These are phyloP conservation scores for Dissophora globulifera DNA, from an alignment of 192 early-diverging fungal species.

Conservation along the genomic window DNA sequence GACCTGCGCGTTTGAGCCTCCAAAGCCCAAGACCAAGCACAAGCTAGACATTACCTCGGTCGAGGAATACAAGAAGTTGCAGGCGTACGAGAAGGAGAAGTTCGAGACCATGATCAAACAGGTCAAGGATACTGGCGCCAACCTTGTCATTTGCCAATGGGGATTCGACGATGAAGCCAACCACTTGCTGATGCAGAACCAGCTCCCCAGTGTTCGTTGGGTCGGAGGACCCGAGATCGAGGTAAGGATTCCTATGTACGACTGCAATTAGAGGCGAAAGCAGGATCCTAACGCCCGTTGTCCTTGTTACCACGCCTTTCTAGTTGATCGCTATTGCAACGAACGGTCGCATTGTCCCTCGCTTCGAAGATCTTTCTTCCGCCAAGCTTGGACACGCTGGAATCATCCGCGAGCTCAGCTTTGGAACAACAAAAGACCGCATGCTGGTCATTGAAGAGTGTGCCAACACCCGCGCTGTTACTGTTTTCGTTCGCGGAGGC, in stretches of 20 bases:
- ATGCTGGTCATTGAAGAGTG: conserved; percentile 99
- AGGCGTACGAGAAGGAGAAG: conserved; percentile 94
- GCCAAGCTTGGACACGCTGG: conserved; percentile 96
- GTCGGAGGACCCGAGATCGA: conserved; percentile 99
- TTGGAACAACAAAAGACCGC: conserved; percentile 98
- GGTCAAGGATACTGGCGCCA: conserved; percentile 98
- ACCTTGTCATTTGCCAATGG: conserved; percentile 99
- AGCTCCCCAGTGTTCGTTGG: conserved; percentile 98
- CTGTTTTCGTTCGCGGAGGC: conserved; percentile 96
- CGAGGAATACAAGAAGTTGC: conserved; percentile 98
- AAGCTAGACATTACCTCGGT: conserved; percentile 98
- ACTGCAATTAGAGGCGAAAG: too few species aligned
- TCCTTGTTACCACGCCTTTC: neutral
- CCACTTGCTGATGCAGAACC: conserved; percentile 96
- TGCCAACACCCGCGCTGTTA: conserved; percentile 97
- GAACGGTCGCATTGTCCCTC: conserved; percentile 99
- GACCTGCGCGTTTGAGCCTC: conserved; percentile 99
- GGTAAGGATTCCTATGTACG: too few species aligned
- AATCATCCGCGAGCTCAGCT: conserved; percentile 91
- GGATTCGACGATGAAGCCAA: conserved; percentile 99
- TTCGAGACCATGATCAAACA: conserved; percentile 97
- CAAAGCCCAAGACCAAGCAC: conserved; percentile 99
- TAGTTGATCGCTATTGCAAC: conserved; percentile 99
- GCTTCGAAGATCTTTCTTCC: conserved; percentile 92
- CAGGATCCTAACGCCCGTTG: neutral